Evolutionary conservation across 805 yeast species (phyloP).

Genomic region (Jamesozyma gamospora): DNA sequence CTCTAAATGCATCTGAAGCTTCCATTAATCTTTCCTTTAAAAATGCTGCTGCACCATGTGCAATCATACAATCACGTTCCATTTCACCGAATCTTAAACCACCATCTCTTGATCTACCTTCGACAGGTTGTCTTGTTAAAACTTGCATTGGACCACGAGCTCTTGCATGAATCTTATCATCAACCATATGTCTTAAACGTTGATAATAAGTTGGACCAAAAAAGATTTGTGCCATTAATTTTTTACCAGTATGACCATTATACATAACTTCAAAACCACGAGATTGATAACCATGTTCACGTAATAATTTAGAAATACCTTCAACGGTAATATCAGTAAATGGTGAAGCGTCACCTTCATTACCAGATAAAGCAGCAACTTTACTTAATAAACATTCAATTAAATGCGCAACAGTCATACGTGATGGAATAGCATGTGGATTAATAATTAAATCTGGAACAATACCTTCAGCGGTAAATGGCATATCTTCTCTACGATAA

Average conservation of each 20-base stretch:
- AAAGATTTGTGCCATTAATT: constrained; percentile 95
- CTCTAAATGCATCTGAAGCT: constrained; percentile 97
- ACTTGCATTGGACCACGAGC: constrained; percentile 99
- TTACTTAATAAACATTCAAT: constrained; percentile 95
- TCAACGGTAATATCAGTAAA: constrained; percentile 98
- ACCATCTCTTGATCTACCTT: constrained; percentile 99
- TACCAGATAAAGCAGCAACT: constrained; percentile 88
- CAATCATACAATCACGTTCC: constrained; percentile 99
- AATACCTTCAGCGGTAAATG: constrained; percentile 88
- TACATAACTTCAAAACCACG: constrained; percentile 99
- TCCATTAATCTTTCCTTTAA: constrained; percentile 97
- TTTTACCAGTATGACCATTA: constrained; percentile 97
- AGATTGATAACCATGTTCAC: constrained; percentile 95
- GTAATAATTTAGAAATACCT: constrained; percentile 81
- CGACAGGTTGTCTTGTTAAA: constrained; percentile 95
- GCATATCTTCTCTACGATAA: constrained; percentile 98
- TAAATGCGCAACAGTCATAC: constrained; percentile 99
- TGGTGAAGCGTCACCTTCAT: constrained; percentile 99
- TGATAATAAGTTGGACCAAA: constrained; percentile 99
- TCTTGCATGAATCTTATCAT: constrained; percentile 97
- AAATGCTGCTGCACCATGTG: constrained; percentile 98
- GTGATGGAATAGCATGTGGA: constrained; percentile 99
- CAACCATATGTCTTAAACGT: constrained; percentile 98
- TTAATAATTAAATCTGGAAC: constrained; percentile 96
- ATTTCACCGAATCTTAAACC: constrained; percentile 98